These are phyloP conservation scores for Trifolium dubium DNA, from an alignment of 306 rosid species.

Conservation along the genomic window DNA sequence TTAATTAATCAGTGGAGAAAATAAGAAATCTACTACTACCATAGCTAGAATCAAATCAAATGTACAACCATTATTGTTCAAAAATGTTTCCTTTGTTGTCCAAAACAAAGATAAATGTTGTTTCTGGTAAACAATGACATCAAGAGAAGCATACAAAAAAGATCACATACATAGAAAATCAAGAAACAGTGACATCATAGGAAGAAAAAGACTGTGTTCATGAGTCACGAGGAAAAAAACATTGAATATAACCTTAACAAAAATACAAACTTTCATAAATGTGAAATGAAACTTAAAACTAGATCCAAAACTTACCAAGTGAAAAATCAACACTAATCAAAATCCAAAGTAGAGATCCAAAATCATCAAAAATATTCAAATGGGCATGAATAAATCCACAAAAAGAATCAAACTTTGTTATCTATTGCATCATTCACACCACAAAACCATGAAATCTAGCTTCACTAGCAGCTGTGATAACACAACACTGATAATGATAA, in stretches of 20 bases:
- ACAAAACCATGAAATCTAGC: slow-evolving; percentile 45
- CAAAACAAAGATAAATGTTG: not conserved
- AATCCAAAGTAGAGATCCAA: slow-evolving; percentile 17
- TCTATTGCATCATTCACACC: slow-evolving; percentile 45
- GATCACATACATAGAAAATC: slow-evolving; percentile 29
- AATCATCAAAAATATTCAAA: slow-evolving; percentile 45
- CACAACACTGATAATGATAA: slow-evolving; percentile 21
- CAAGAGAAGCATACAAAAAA: slow-evolving; percentile 38
- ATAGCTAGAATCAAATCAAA: slow-evolving; percentile 19
- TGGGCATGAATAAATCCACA: slow-evolving; percentile 43
- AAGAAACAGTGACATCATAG: slow-evolving; percentile 45
- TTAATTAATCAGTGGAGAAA: not conserved
- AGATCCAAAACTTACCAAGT: slow-evolving; percentile 53
- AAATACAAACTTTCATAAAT: slow-evolving; percentile 35
- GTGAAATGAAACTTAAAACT: slow-evolving; percentile 5
- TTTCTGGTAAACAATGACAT: slow-evolving; percentile 29
- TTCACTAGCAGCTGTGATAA: slow-evolving; percentile 39
- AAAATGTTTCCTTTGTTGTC: not conserved
- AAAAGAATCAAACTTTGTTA: slow-evolving; percentile 39
- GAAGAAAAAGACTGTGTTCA: slow-evolving; percentile 39
- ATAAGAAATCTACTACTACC: slow-evolving; percentile 18
- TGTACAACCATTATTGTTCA: slow-evolving; percentile 18
- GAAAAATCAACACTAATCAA: slow-evolving; percentile 36
- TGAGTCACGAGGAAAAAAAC: slow-evolving; percentile 31
- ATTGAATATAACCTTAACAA: slow-evolving; percentile 20